Base-by-base conservation (phyloP, 768 basidiomycete species). In the Dentipellis sp. region DNA sequence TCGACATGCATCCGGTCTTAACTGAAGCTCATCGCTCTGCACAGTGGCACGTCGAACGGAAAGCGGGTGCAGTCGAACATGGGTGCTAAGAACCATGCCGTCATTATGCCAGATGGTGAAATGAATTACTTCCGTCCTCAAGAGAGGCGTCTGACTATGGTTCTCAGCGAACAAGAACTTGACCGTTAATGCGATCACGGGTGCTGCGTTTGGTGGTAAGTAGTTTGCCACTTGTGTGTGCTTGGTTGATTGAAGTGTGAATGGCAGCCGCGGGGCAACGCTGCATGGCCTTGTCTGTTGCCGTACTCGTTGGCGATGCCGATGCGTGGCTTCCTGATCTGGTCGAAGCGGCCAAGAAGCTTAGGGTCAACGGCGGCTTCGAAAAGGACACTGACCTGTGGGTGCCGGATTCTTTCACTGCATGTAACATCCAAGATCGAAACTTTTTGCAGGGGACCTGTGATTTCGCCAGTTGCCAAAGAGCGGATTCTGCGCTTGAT, bases 1-100 rank as follows among this genome's bases (percentile, higher is more conserved):
- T 50, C 8, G 62, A 61, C 68, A 12, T 52, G 22, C 35, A 4
- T 47, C n/a, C 1, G 11, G 5, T 49, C 2, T 50, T 34, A 10
- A 22, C 11, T 0, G 49, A 21, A 3, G 52, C 38, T 17, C 35
- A 46, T 56, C 62, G 16, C 22, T 12, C 5, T 17, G 22, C 53
- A 38, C 60, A 89, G 92, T 56, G 94, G 90, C 7, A 89, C 87
- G 1, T 76, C 79, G 57, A 84, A 87, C 59, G 92, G 94, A 45
- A 97, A 97, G 68, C 83, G 58, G 10, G 60, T 62, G 3, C 59
- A 86, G 72, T 83, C 86, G 10, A 88, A 88, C 63, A 71, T 98
- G 70, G 95, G 95, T n/a, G 95, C 95, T 29, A 99, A 99, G 75
- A 98, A 95, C 64, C 94, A 95, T 69, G 91, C 85, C 16, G 80